phyloP scores from a whole-genome alignment of 805 yeast genomes.

The Yarrowia bubula region DNA sequence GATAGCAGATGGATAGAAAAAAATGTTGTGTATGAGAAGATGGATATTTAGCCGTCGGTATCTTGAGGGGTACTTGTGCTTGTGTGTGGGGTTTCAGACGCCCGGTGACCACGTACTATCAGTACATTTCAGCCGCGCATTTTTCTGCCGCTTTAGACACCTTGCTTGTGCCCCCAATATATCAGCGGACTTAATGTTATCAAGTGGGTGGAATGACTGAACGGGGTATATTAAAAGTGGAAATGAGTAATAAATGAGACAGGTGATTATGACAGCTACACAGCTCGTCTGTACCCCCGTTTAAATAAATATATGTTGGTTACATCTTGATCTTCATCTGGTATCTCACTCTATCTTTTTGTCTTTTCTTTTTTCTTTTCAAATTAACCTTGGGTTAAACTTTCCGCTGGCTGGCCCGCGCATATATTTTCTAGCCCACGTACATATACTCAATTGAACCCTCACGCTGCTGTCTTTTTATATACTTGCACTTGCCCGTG shows the following conservation, averaged over 20 bases:
- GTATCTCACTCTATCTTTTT: background rate
- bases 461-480: background rate
- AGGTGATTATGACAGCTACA: background rate
- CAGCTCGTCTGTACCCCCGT: too few species aligned
- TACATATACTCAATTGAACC: background rate
- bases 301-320: too few species aligned
- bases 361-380: background rate
- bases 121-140: constrained; percentile 3
- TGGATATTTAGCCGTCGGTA: too few species aligned
- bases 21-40: background rate
- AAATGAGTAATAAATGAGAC: background rate
- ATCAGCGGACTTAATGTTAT: constrained; percentile 1
- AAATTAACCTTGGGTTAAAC: background rate
- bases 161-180: background rate
- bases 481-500: background rate
- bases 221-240: background rate
- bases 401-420: constrained; percentile 18
- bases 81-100: background rate
- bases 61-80: too few species aligned
- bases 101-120: background rate
- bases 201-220: background rate
- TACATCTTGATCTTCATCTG: too few species aligned
- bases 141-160: background rate
- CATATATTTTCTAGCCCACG: background rate
- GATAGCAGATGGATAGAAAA: background rate